Percentiles rank a stretch among this genome's conserved stretches.
Evolutionary conservation across 148 eudicot genomes (phyloP).

Genomic region (Nepenthes mirabilis): DNA sequence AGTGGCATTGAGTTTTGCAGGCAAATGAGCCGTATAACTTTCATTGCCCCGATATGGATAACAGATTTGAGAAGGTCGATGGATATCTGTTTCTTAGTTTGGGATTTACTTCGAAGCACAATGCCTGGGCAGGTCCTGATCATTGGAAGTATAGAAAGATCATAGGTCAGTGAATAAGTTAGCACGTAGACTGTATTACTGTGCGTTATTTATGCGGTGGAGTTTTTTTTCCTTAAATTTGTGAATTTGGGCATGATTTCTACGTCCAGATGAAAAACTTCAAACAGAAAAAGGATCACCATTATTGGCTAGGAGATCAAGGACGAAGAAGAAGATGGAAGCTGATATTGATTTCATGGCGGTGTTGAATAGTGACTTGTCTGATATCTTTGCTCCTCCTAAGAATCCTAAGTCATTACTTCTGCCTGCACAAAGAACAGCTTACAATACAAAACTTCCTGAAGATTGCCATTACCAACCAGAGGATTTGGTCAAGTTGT

Average conservation of each 20-base stretch:
- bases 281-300: conserved; percentile 30
- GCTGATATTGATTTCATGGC: conserved; percentile 56
- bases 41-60: conserved; percentile 30
- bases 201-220: background rate
- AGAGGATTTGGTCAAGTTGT: conserved; percentile 88
- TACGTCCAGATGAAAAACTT: conserved; percentile 16
- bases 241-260: conserved; percentile 6
- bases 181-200: background rate
- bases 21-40: conserved; percentile 29
- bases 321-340: conserved; percentile 45
- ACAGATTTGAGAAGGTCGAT: conserved; percentile 44
- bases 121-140: conserved; percentile 98
- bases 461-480: conserved; percentile 98
- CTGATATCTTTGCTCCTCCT: conserved; percentile 68
- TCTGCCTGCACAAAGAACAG: conserved; percentile 57
- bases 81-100: conserved; percentile 49
- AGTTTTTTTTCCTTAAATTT: background rate
- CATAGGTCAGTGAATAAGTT: conserved; percentile 32
- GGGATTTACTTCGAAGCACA: conserved; percentile 54
- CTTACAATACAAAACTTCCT: conserved; percentile 70
- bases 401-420: conserved; percentile 76
- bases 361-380: conserved; percentile 37
- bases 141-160: conserved; percentile 84
- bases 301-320: conserved; percentile 29
- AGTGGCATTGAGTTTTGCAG: conserved; percentile 20